Evolutionary conservation across 2,329 filamentous ascomycete genomes (phyloP), one percentile per base, ranked within the genome.

Genomic region (Cladosporium sphaerospermum): DNA sequence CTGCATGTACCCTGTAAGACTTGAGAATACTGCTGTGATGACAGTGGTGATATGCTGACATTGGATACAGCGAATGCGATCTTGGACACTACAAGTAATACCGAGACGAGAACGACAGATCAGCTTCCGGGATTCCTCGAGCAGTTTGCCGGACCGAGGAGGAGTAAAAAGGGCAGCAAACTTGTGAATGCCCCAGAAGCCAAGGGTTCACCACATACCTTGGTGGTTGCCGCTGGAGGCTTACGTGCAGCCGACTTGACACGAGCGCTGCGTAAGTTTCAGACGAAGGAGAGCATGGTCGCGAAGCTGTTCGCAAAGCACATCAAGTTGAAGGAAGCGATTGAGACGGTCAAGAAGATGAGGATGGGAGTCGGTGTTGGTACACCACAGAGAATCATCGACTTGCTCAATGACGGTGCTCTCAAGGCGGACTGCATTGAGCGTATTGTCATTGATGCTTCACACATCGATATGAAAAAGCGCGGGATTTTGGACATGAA

Each of bases 241-340:
- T 75, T 96, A 53, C 79, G 93, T 63, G 90, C 93, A 4, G 90
- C 92, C 13, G 88, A 97, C 65, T 73, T 96, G 44, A 84, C 87
- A 28, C 87, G 88, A 63, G 79, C 83, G 2, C 75, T 95, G 58
- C 81, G 89, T 45, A 83, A 84, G 59, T 92, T 93, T 62, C 88
- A 91, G 66, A 84, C 79, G 49, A 89, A 93, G 68, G 83, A 89
- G 8, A 83, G 80, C 46, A 79, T 82, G 43, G 84, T 99, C 1
- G 87, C 88, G 2, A 99, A 99, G 70, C 76, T 99, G 67, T 99
- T 99, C 70, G 92, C 93, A 32, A 99, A 99, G 71, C 93, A 99
- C 69, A 95, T 99, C 75, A 99, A 99, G 73, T 72, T 99, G 9
- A 82, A 88, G 50, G 92, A 97, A 63, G 88, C 91, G 33, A 82